These are phyloP conservation scores for Amanita jacksonii DNA, from an alignment of 768 basidiomycete species.

Conservation along the genomic window DNA sequence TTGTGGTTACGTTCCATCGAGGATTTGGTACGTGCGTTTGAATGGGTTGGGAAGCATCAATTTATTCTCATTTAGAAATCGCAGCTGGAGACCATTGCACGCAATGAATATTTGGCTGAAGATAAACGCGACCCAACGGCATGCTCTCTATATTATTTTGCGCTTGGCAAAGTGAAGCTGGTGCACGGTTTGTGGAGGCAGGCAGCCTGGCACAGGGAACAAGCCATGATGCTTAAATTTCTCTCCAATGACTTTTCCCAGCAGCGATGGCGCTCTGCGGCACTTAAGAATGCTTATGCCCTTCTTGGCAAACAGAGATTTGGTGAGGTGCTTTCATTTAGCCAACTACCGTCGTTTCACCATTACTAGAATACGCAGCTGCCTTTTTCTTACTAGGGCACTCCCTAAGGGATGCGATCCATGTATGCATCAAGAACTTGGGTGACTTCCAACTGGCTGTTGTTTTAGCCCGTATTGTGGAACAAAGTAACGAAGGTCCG, in stretches of 20 bases:
- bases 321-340: constrained; percentile 34
- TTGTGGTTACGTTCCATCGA: constrained; percentile 83
- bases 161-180: constrained; percentile 83
- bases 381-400: constrained; percentile 94
- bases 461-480: constrained; percentile 76
- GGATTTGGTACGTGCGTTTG: constrained; percentile 45
- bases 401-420: constrained; percentile 83
- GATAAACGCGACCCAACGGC: constrained; percentile 82
- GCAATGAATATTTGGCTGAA: constrained; percentile 86
- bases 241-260: constrained; percentile 81
- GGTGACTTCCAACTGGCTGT: constrained; percentile 87
- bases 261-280: constrained; percentile 84
- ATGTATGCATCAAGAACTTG: constrained; percentile 81
- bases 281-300: constrained; percentile 93
- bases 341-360: not conserved
- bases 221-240: constrained; percentile 84
- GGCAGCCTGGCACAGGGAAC: constrained; percentile 89
- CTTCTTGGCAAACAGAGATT: constrained; percentile 86
- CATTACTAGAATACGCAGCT: constrained; percentile 83
- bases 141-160: constrained; percentile 92
- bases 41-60: not conserved
- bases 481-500: constrained; percentile 75
- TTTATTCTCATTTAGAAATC: constrained; percentile 38
- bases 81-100: constrained; percentile 81
- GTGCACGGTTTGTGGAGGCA: constrained; percentile 96